These are phyloP conservation scores for Alternaria angustiovoidea DNA, from an alignment of 2,329 filamentous ascomycete genomes.

Conservation along the genomic window DNA sequence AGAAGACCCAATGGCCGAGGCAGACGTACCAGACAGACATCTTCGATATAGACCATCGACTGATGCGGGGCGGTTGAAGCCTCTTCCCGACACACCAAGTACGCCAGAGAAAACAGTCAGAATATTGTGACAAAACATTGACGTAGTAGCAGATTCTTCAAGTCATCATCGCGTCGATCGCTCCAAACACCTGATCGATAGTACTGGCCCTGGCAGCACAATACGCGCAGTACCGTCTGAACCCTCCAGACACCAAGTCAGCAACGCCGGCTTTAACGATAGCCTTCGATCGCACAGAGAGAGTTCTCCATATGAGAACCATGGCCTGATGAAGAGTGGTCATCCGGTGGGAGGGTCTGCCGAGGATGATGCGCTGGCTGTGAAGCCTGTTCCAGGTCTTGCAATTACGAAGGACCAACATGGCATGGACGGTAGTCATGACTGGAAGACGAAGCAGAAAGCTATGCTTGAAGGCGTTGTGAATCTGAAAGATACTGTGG, in stretches of 20 bases:
- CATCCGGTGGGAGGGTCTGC: background rate
- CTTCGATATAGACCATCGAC: slow-evolving; percentile 25
- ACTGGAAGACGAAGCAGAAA: slow-evolving; percentile 16
- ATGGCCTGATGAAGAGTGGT: slow-evolving; percentile 14
- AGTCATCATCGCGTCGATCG: background rate
- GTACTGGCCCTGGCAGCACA: background rate
- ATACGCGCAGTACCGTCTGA: slow-evolving; percentile 6
- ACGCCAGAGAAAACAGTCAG: background rate
- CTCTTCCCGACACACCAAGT: slow-evolving; percentile 18
- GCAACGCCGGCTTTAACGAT: slow-evolving; percentile 18
- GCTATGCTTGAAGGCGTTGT: slow-evolving; percentile 41
- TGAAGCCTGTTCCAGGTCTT: slow-evolving; percentile 1
- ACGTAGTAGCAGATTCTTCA: slow-evolving; percentile 10
- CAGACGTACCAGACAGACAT: slow-evolving; percentile 54
- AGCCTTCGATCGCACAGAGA: slow-evolving; percentile 14
- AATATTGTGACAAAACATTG: background rate
- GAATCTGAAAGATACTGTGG: slow-evolving; percentile 50
- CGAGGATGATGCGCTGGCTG: background rate
- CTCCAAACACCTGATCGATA: background rate
- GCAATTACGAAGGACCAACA: background rate
- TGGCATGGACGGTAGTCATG: background rate
- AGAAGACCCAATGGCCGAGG: slow-evolving; percentile 14
- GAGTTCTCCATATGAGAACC: slow-evolving; percentile 1
- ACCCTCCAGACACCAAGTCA: slow-evolving; percentile 9
- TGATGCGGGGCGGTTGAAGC: slow-evolving; percentile 7